These are phyloP conservation scores for Chenopodium berlandieri DNA, from an alignment of 148 eudicot species.

Conservation along the genomic window DNA sequence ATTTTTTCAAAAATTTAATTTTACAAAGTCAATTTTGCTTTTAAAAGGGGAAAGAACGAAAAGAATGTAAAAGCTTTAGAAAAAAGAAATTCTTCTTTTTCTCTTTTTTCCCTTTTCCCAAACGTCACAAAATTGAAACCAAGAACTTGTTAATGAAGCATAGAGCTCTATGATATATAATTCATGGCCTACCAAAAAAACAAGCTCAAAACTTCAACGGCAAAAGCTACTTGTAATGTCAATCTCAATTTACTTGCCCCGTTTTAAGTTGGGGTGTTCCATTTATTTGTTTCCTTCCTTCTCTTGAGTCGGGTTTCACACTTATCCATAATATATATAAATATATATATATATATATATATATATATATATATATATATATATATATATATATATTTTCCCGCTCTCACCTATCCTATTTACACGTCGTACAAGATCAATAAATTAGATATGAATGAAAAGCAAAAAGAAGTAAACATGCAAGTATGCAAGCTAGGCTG, in stretches of 20 bases:
- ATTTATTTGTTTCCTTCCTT: too few relatives aligned
- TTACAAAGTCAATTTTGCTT: slow-evolving; percentile 10
- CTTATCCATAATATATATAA: neutral
- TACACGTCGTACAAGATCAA: neutral
- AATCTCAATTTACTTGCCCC: too few relatives aligned
- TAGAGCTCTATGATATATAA: neutral
- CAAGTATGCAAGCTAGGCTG: neutral
- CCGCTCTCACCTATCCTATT: neutral
- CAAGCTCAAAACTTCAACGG: neutral
- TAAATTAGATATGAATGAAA: neutral
- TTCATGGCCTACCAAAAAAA: neutral
- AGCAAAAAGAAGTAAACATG: neutral
- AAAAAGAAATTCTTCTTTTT: neutral
- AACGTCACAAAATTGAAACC: neutral
- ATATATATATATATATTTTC: neutral
- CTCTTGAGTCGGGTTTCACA: too few relatives aligned
- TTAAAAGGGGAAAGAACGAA: neutral
- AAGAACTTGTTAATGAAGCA: neutral
- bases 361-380: too few relatives aligned
- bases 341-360: too few relatives aligned
- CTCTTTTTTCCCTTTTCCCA: neutral
- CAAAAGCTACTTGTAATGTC: neutral
- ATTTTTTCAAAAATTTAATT: too few relatives aligned
- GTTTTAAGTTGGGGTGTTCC: too few relatives aligned
- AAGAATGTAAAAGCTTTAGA: slow-evolving; percentile 10